A percentile compares a stretch with the other conserved stretches of the same genome.
phyloP scores from a whole-genome alignment of 2,329 filamentous ascomycete genomes.

The Rutstroemia sp. region DNA sequence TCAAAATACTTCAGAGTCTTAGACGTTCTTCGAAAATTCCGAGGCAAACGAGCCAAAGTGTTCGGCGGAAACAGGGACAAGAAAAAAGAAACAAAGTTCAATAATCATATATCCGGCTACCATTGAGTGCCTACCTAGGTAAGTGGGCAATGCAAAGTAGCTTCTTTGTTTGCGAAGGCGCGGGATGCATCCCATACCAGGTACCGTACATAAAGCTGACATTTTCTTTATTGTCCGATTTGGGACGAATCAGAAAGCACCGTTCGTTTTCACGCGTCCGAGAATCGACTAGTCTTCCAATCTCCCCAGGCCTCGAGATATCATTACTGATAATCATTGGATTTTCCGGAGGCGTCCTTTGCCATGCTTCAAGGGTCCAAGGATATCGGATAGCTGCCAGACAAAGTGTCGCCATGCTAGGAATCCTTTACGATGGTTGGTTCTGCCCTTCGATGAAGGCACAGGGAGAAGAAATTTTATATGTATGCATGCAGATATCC shows the following conservation, averaged over 20 bases:
- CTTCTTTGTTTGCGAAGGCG: too few relatives aligned
- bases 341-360: background rate
- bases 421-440: background rate
- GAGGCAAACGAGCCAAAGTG: too few relatives aligned
- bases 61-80: too few relatives aligned
- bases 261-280: background rate
- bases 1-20: too few relatives aligned
- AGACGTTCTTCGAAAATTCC: too few relatives aligned
- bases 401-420: background rate
- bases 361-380: constrained; percentile 8
- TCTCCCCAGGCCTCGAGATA: constrained; percentile 4
- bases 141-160: too few relatives aligned
- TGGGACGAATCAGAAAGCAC: constrained; percentile 6
- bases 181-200: too few relatives aligned
- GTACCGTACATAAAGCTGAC: background rate
- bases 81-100: too few relatives aligned
- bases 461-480: background rate
- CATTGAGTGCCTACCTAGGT: too few relatives aligned
- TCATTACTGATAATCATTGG: constrained; percentile 9
- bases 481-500: background rate
- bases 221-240: constrained; percentile 4
- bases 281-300: background rate
- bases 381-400: background rate
- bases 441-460: background rate
- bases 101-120: too few relatives aligned